Base-by-base conservation (phyloP, 164 flowering plant genomes). In the Liriodendron chinense region DNA sequence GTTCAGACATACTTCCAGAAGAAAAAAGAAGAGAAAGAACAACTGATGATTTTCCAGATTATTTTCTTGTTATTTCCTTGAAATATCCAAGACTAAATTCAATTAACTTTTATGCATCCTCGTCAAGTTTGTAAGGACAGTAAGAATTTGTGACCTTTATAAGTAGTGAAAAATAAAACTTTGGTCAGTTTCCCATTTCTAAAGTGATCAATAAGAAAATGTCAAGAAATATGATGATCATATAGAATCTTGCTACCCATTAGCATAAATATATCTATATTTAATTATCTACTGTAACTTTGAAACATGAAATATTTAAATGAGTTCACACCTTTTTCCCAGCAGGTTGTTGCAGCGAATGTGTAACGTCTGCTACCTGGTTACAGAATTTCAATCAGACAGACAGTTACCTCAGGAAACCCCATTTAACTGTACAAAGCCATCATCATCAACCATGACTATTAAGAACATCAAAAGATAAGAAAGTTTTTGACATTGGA, bases 281-380 rank as follows among this genome's bases (percentile, higher is more conserved):
- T 22, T 73, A 59, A 61, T 43, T 72, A 43, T 47, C 22, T 47
- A 63, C 21, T 21, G 25, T 23, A 74, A 72, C 48, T 65, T 22
- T 9, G 12, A 70, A 25, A 67, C 14, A 68, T 22, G 48, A 23
- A 56, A 69, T 66, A 23, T n/a, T 6, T 62, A 13, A 79, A 47
- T 68, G 28, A 24, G 68, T 26, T 14, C 76, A 13, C 61, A 89
- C 98, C 97, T 93, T 88, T 82, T 66, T 90, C 63, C 99, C 99
- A 14, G 99, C 98, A 82, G 99, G 99, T 80, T 96, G 99, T 81
- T 96, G 99, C 65, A 96, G 81, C 75, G 99, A 85, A 82, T 96
- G 99, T 24, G 98, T 96, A 61, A 95, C 76, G 86, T 96, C 99
- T 82, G 99, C 99, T 12, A 94, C 98, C 98, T 94, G 91, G 8